phyloP scores from a whole-genome alignment of 1,139 yeast species.

The Pichia sp. region DNA sequence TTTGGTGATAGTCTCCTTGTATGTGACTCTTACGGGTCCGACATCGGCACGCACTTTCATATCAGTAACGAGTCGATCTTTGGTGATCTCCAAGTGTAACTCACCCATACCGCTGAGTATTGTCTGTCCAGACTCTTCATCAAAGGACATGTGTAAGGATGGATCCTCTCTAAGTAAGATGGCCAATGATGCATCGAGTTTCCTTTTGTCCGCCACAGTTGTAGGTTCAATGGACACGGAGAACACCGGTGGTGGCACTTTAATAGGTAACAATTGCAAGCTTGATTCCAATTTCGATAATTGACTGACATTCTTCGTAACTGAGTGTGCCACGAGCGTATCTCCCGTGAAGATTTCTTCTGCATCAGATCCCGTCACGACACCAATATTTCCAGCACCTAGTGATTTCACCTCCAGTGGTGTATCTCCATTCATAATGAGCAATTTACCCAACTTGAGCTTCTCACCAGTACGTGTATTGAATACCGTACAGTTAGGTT shows the following conservation, averaged over 20 bases:
- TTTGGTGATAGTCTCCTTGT: conserved; percentile 59
- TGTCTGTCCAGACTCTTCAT: conserved; percentile 86
- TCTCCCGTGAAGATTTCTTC: conserved; percentile 87
- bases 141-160: conserved; percentile 55
- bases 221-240: conserved; percentile 79
- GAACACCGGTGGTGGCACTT: conserved; percentile 88
- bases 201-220: conserved; percentile 71
- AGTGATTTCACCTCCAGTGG: conserved; percentile 64
- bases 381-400: conserved; percentile 83
- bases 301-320: conserved; percentile 17
- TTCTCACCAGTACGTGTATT: conserved; percentile 68
- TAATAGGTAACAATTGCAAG: conserved; percentile 65
- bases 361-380: conserved; percentile 69
- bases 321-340: conserved; percentile 43
- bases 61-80: conserved; percentile 68
- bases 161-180: conserved; percentile 79
- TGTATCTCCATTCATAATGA: conserved; percentile 83
- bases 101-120: conserved; percentile 95
- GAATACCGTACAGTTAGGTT: conserved; percentile 51
- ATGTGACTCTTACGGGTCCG: conserved; percentile 82
- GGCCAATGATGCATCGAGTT: conserved; percentile 45
- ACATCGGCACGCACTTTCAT: conserved; percentile 76
- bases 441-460: conserved; percentile 57
- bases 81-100: conserved; percentile 81
- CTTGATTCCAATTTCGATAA: conserved; percentile 32